phyloP scores from a whole-genome alignment of 495 filamentous ascomycete genomes.

The Xylaria cubensis region DNA sequence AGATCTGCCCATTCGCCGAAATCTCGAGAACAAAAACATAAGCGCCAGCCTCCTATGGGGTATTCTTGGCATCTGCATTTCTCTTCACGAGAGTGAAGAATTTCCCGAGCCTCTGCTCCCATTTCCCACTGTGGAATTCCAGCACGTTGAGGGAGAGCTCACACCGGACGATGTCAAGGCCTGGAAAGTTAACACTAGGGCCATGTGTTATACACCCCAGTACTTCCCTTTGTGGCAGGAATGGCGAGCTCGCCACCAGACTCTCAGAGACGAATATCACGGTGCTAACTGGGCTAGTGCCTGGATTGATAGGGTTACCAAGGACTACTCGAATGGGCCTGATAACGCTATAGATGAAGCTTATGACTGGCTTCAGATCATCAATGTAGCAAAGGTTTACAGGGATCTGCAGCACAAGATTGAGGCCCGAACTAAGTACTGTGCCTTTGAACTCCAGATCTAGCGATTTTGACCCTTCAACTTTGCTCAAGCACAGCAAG shows the following conservation, averaged over 20 bases:
- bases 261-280: not conserved
- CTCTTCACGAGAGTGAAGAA: not conserved
- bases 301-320: not conserved
- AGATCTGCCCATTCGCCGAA: not conserved
- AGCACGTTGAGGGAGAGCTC: not conserved
- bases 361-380: not conserved
- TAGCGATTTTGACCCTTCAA: too few species aligned
- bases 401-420: not conserved
- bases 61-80: conserved; percentile 1
- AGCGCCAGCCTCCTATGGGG: not conserved
- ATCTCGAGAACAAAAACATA: not conserved
- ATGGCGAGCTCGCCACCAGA: not conserved
- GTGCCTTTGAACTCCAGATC: not conserved
- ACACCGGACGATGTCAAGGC: not conserved
- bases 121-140: not conserved
- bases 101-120: not conserved
- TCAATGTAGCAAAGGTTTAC: not conserved
- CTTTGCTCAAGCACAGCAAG: not conserved
- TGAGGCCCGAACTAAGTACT: not conserved
- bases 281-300: too few species aligned
- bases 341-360: not conserved
- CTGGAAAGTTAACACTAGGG: not conserved
- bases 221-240: not conserved
- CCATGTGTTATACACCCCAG: not conserved
- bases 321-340: not conserved